Percentiles rank a stretch among this genome's conserved stretches.
Evolutionary conservation across 768 basidiomycete species (phyloP).

Genomic region (Auriscalpium orientale): DNA sequence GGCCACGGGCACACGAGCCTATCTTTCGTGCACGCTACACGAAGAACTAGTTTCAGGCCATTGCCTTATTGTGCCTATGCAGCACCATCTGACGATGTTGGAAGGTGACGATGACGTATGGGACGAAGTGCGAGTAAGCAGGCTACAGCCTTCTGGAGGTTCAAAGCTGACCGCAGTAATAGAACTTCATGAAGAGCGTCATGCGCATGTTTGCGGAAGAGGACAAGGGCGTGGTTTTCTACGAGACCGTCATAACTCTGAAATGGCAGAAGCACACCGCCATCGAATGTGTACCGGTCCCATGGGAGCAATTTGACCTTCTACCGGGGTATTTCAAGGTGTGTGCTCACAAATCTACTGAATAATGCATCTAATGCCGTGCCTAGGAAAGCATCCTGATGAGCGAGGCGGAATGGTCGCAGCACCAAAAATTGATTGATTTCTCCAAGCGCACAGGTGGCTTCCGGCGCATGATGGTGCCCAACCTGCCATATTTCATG

Average conservation of each 20-base stretch:
- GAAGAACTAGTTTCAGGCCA: conserved; percentile 92
- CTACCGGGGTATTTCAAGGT: conserved; percentile 94
- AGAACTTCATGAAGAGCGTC: conserved; percentile 85
- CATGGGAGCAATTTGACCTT: conserved; percentile 80
- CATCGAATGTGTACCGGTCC: conserved; percentile 91
- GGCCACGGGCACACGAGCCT: conserved; percentile 85
- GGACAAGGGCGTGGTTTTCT: conserved; percentile 92
- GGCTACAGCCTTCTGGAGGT: too few relatives aligned
- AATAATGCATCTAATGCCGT: not conserved
- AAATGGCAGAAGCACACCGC: conserved; percentile 86
- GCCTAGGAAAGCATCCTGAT: conserved; percentile 83
- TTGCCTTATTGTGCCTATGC: conserved; percentile 91
- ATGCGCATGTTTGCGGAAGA: conserved; percentile 93
- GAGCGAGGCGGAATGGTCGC: conserved; percentile 96
- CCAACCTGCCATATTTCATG: conserved; percentile 98
- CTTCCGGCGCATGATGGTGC: conserved; percentile 91
- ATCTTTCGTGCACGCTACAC: conserved; percentile 80
- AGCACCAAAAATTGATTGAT: conserved; percentile 95
- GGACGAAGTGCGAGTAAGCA: conserved; percentile 87
- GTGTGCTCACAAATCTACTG: conserved; percentile 10
- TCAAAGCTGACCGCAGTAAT: not conserved
- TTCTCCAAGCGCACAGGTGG: conserved; percentile 87
- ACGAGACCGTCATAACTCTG: conserved; percentile 84
- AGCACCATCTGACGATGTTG: conserved; percentile 85
- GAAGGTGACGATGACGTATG: conserved; percentile 97